Evolutionary conservation across 108 stramenopile species (phyloP).

Genomic region (Fistulifera solaris): DNA sequence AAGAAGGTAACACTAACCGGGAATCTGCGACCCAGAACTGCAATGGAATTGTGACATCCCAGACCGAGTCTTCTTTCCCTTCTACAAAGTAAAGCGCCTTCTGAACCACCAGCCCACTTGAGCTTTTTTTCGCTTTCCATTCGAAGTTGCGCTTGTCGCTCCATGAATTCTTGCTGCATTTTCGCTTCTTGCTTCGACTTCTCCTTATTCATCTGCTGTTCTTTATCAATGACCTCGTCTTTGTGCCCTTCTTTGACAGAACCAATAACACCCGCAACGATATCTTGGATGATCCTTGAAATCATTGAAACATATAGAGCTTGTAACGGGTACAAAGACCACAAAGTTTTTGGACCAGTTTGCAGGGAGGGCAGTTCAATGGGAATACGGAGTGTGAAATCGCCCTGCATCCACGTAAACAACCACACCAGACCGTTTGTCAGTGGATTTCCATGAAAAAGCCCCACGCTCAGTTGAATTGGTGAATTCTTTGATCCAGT

Average conservation of each 20-base stretch:
- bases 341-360: background rate
- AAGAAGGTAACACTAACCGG: slow-evolving; percentile 32
- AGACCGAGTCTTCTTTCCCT: slow-evolving; percentile 15
- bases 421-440: background rate
- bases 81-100: slow-evolving; percentile 34
- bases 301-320: background rate
- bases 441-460: background rate
- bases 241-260: background rate
- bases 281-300: slow-evolving; percentile 2
- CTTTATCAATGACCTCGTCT: background rate
- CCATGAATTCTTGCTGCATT: slow-evolving; percentile 45
- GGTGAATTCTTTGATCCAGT: background rate
- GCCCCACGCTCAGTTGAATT: background rate
- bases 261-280: background rate
- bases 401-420: slow-evolving; percentile 9
- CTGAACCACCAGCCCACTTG: slow-evolving; percentile 57
- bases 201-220: background rate
- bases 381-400: slow-evolving; percentile 12
- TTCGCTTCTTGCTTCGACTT: slow-evolving; percentile 38
- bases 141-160: slow-evolving; percentile 35
- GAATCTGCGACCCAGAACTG: slow-evolving; percentile 66
- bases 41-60: slow-evolving; percentile 55
- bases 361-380: background rate
- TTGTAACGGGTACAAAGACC: background rate
- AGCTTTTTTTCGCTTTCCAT: slow-evolving; percentile 27